phyloP scores from a whole-genome alignment of 2,329 filamentous ascomycete genomes.

The Colletotrichum sp. region DNA sequence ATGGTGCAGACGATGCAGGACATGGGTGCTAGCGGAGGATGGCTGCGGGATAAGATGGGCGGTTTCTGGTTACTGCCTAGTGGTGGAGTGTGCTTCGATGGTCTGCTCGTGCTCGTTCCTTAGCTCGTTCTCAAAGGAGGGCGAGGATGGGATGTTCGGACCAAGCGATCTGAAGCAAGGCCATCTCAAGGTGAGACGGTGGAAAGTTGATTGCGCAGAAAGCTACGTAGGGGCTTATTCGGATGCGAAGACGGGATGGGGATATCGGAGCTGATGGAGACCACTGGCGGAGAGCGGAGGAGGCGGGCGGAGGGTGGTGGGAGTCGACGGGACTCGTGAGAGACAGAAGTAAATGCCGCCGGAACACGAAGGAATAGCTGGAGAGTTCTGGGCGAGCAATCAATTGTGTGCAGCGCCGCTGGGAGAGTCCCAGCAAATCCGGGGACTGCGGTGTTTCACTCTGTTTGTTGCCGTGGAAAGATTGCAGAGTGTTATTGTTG shows the following conservation, averaged over 20 bases:
- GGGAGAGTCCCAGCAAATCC: neutral
- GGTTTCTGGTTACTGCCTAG: neutral
- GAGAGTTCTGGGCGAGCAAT: neutral
- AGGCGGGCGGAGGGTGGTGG: neutral
- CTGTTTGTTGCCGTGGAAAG: neutral
- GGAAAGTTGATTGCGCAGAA: neutral
- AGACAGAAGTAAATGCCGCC: neutral
- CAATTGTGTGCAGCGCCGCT: neutral
- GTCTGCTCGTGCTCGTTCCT: neutral
- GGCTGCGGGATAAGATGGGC: neutral
- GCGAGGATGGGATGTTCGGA: constrained; percentile 4
- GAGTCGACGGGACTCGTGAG: neutral
- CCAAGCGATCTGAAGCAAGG: neutral
- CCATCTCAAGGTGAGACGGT: neutral
- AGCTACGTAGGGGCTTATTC: neutral
- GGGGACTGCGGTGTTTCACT: constrained; percentile 8
- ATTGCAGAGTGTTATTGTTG: neutral
- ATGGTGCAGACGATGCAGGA: neutral
- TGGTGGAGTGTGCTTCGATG: neutral
- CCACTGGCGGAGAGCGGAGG: neutral
- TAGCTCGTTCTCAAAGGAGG: neutral
- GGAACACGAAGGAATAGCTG: neutral
- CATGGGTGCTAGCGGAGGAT: neutral
- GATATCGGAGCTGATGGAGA: neutral
- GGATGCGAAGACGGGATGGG: neutral